These are phyloP conservation scores for Ajuga chamaepitys DNA, from an alignment of 257 asterid species.

Conservation along the genomic window DNA sequence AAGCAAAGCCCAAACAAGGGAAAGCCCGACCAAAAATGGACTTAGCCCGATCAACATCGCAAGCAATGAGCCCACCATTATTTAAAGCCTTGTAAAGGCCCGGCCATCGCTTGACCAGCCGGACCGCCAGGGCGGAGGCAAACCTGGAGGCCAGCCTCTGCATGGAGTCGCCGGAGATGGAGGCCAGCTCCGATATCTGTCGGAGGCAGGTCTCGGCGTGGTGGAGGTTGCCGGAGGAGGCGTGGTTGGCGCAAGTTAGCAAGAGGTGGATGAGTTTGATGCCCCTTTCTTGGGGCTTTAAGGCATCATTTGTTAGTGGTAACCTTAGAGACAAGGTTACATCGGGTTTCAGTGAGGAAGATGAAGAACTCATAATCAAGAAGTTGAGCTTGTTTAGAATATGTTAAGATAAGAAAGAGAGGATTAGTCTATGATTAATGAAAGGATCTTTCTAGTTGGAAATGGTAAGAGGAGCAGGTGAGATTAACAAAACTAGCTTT, in stretches of 20 bases:
- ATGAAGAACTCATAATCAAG: constrained; percentile 28
- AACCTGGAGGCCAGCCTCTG: constrained; percentile 45
- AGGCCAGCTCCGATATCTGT: constrained; percentile 30
- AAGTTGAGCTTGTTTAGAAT: background rate
- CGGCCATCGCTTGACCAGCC: constrained; percentile 53
- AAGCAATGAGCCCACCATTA: background rate
- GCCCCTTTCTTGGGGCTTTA: constrained; percentile 36
- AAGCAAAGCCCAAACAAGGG: constrained; percentile 35
- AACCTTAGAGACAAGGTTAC: constrained; percentile 32
- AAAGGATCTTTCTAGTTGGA: background rate
- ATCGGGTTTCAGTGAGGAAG: constrained; percentile 26
- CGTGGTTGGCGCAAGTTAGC: constrained; percentile 41
- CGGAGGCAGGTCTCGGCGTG: constrained; percentile 43
- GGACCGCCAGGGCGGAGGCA: constrained; percentile 41
- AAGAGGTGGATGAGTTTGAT: constrained; percentile 39
- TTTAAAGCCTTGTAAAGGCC: constrained; percentile 46
- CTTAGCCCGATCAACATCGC: constrained; percentile 22
- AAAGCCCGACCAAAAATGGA: constrained; percentile 18
- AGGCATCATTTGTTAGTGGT: constrained; percentile 14
- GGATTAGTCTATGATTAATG: background rate
- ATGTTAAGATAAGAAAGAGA: background rate
- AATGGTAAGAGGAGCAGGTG: constrained; percentile 18
- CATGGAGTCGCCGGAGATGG: constrained; percentile 42
- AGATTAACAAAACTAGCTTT: background rate
- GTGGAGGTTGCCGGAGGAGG: constrained; percentile 44